phyloP scores from a whole-genome alignment of 2,329 filamentous ascomycete species.

The Curvularia sp. region DNA sequence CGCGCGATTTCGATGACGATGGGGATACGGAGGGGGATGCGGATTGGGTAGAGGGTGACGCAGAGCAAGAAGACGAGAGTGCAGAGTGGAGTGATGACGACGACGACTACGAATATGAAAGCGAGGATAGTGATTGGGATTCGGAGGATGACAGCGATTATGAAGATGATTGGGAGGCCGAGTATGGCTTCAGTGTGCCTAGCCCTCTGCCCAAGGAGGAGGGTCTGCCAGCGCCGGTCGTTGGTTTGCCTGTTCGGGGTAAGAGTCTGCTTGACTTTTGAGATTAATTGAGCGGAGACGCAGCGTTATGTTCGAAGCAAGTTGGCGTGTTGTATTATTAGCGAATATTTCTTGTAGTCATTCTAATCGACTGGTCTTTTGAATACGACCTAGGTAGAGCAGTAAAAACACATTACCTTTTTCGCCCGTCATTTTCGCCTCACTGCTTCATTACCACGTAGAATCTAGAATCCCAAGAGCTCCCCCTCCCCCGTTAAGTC shows the following conservation, averaged over 20 bases:
- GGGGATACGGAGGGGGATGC: slow-evolving; percentile 8
- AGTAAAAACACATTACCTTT: neutral
- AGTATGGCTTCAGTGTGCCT: slow-evolving; percentile 12
- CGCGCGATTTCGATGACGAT: slow-evolving; percentile 10
- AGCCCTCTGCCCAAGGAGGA: slow-evolving; percentile 1
- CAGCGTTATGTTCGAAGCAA: no score
- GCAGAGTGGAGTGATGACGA: slow-evolving; percentile 17
- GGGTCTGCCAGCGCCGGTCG: neutral
- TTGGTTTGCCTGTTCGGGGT: neutral
- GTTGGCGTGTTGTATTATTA: neutral
- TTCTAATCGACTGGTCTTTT: neutral
- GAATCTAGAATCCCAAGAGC: neutral
- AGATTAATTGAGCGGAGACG: neutral
- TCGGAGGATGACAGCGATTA: slow-evolving; percentile 19
- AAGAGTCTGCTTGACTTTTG: slow-evolving; percentile 14
- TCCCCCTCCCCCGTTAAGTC: neutral
- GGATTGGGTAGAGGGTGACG: slow-evolving; percentile 7
- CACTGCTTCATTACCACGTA: no score
- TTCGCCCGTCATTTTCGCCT: neutral
- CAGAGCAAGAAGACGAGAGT: neutral
- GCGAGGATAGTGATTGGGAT: slow-evolving; percentile 17
- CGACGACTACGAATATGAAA: slow-evolving; percentile 16
- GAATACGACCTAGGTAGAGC: neutral
- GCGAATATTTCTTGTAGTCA: neutral
- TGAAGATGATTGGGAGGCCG: slow-evolving; percentile 20